Evolutionary conservation across 164 flowering plant genomes (phyloP).

Genomic region (Berberis thunbergii): DNA sequence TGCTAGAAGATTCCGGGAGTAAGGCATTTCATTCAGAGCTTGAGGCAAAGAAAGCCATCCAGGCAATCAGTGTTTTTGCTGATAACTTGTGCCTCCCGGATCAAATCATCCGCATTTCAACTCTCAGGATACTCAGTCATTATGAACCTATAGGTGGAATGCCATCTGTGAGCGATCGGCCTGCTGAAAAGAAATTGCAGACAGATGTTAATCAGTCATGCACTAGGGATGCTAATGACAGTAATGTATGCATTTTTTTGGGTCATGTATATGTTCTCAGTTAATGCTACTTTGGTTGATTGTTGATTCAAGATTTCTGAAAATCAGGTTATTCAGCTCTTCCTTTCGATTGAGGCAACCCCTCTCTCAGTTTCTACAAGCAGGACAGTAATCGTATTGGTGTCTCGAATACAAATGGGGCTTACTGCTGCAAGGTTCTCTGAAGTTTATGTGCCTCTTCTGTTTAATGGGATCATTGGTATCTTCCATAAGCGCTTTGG

Average conservation of each 20-base stretch:
- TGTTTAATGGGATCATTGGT: conserved; percentile 69
- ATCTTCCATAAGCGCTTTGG: conserved; percentile 75
- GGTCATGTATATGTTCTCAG: neutral
- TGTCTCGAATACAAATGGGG: conserved; percentile 62
- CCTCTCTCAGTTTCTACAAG: conserved; percentile 65
- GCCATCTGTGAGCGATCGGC: conserved; percentile 16
- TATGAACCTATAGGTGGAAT: conserved; percentile 31
- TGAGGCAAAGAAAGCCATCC: conserved; percentile 26
- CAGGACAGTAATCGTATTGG: conserved; percentile 40
- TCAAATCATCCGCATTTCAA: conserved; percentile 56
- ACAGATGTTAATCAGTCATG: conserved; percentile 27
- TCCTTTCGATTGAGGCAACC: conserved; percentile 56
- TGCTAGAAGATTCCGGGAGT: conserved; percentile 14
- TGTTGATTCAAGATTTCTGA: neutral
- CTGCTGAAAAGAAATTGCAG: conserved; percentile 25
- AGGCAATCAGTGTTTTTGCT: conserved; percentile 41
- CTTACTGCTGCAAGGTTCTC: conserved; percentile 44
- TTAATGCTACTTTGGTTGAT: neutral
- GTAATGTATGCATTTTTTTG: conserved; percentile 30
- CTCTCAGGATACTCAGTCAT: conserved; percentile 71
- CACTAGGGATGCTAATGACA: conserved; percentile 14
- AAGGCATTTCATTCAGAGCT: conserved; percentile 35
- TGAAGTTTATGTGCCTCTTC: conserved; percentile 42
- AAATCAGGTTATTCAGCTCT: conserved; percentile 62
- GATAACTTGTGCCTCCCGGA: conserved; percentile 58